Evolutionary conservation across 2,329 filamentous ascomycete genomes (phyloP).

Genomic region (Epichloe elymi): DNA sequence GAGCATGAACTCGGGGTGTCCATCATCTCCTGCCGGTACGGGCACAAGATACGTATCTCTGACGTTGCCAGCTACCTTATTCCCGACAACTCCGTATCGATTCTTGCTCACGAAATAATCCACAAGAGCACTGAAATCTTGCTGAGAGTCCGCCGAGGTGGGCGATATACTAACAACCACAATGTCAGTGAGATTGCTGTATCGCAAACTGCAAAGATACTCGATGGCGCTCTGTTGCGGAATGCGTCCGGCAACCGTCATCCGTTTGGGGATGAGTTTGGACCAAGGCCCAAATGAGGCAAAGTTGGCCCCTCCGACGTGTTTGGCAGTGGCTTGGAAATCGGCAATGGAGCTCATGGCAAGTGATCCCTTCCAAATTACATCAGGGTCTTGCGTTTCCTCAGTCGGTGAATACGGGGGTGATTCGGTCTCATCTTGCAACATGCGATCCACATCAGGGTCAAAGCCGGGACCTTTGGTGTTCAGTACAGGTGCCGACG

Average conservation of each 20-base stretch:
- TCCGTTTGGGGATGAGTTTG: slow-evolving; percentile 55
- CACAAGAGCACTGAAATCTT: slow-evolving; percentile 63
- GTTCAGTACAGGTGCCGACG: slow-evolving; percentile 32
- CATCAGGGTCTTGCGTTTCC: slow-evolving; percentile 49
- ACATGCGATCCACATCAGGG: slow-evolving; percentile 76
- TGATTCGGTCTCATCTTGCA: slow-evolving; percentile 69
- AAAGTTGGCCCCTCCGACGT: slow-evolving; percentile 75
- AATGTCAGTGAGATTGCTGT: slow-evolving; percentile 71
- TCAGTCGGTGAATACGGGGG: slow-evolving; percentile 76
- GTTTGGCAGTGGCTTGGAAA: slow-evolving; percentile 64
- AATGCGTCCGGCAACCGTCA: slow-evolving; percentile 69
- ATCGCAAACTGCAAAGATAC: slow-evolving; percentile 79
- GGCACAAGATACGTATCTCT: slow-evolving; percentile 88
- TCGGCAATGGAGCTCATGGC: slow-evolving; percentile 67
- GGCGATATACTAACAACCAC: slow-evolving; percentile 62
- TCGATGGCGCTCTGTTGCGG: slow-evolving; percentile 72
- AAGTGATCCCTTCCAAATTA: slow-evolving; percentile 66
- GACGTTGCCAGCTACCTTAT: slow-evolving; percentile 60
- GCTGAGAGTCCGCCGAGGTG: slow-evolving; percentile 44
- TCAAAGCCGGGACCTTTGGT: slow-evolving; percentile 55
- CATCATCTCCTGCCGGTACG: slow-evolving; percentile 55
- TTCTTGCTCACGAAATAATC: slow-evolving; percentile 75
- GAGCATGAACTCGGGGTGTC: slow-evolving; percentile 74
- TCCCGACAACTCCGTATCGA: slow-evolving; percentile 76
- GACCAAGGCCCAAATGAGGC: slow-evolving; percentile 52